Conservation (phyloP, 805 yeast species). For the Debaryomyces maramus region DNA sequence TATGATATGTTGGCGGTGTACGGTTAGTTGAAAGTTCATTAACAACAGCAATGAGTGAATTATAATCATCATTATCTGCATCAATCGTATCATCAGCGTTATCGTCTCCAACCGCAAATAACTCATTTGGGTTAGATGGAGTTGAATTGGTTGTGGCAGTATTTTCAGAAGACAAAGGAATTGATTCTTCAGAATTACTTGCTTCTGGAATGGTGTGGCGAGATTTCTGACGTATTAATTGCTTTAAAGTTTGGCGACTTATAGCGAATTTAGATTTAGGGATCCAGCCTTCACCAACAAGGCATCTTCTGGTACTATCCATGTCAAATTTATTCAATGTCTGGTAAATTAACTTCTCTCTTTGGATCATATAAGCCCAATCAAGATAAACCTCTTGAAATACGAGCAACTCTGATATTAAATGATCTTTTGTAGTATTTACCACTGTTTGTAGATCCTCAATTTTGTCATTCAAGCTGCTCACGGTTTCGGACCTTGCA, state of each 20-base stretch:
- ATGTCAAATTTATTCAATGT: constrained; percentile 66
- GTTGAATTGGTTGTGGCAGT: constrained; percentile 5
- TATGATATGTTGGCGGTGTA: constrained; percentile 72
- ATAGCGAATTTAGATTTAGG: constrained; percentile 52
- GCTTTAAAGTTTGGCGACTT: constrained; percentile 40
- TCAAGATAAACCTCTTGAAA: constrained; percentile 37
- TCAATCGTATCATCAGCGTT: constrained; percentile 15
- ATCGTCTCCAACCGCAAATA: constrained; percentile 26
- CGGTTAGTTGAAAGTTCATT: constrained; percentile 64
- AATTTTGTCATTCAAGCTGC: constrained; percentile 33
- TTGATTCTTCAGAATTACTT: constrained; percentile 17
- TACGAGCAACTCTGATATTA: constrained; percentile 36
- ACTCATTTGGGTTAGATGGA: constrained; percentile 2
- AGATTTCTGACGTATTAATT: constrained; percentile 40
- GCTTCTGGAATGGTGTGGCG: constrained; percentile 5
- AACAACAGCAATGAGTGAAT: constrained; percentile 41
- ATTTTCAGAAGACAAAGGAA: constrained; percentile 10
- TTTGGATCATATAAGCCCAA: constrained; percentile 36
- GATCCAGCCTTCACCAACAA: constrained; percentile 76
- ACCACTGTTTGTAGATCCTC: constrained; percentile 35
- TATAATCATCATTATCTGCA: constrained; percentile 17
- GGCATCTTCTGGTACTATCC: constrained; percentile 63
- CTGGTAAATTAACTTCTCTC: constrained; percentile 60
- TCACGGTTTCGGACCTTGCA: constrained; percentile 24
- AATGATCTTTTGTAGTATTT: constrained; percentile 33